Percentiles rank a stretch among this genome's conserved stretches.
Conservation (phyloP, 1,139 yeast genomes). For the Geotrichum phurueaensis region DNA sequence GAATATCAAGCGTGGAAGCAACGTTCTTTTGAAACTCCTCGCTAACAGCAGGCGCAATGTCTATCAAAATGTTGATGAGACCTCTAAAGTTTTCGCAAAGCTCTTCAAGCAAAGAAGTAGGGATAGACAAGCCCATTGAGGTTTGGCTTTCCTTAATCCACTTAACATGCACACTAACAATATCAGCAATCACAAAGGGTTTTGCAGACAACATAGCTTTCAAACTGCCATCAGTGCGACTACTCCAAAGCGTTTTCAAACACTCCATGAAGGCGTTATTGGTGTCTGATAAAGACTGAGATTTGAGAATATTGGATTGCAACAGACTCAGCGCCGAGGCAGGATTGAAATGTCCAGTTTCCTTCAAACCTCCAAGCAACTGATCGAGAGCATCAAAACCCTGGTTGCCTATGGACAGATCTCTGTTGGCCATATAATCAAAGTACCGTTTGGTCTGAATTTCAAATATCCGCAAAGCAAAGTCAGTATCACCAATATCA, state of each 20-base stretch:
- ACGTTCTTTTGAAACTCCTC: slow-evolving; percentile 8
- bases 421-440: slow-evolving; percentile 1
- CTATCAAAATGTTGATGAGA: slow-evolving; percentile 22
- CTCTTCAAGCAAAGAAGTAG: slow-evolving; percentile 20
- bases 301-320: slow-evolving; percentile 23
- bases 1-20: slow-evolving; percentile 1
- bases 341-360: slow-evolving; percentile 15
- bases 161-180: slow-evolving; percentile 22
- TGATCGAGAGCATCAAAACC: slow-evolving; percentile 20
- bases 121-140: slow-evolving; percentile 22
- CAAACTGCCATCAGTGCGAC: slow-evolving; percentile 9
- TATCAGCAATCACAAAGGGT: slow-evolving; percentile 20
- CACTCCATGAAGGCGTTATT: slow-evolving; percentile 22
- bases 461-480: slow-evolving; percentile 25
- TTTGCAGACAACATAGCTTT: neutral
- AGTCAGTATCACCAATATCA: slow-evolving; percentile 20
- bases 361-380: slow-evolving; percentile 17
- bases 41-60: slow-evolving; percentile 5
- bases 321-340: slow-evolving; percentile 21
- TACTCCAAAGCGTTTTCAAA: slow-evolving; percentile 22
- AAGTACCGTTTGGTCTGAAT: slow-evolving; percentile 21
- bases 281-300: slow-evolving; percentile 23
- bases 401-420: slow-evolving; percentile 8
- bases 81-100: slow-evolving; percentile 19
- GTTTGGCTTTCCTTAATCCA: slow-evolving; percentile 28